Conservation (phyloP, 108 stramenopile species). For the Pelagomonas calceolata region DNA sequence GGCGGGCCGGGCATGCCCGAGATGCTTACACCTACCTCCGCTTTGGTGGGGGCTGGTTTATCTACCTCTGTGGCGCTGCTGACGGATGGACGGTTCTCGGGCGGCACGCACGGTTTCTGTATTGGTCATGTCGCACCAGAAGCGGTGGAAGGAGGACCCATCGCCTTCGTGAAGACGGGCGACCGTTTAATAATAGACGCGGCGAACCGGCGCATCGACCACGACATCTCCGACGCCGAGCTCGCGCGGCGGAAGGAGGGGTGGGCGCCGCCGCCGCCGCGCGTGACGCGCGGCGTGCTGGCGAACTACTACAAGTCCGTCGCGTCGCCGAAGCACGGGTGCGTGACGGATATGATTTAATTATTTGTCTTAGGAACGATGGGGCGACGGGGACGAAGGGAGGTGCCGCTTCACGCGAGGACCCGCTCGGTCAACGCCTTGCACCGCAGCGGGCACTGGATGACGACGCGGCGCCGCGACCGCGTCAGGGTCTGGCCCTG, state of each 20-base stretch:
- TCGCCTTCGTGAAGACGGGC: slow-evolving; percentile 33
- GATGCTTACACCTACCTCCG: slow-evolving; percentile 92
- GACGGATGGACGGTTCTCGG: slow-evolving; percentile 73
- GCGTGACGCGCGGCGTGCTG: slow-evolving; percentile 26
- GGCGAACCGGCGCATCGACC: slow-evolving; percentile 20
- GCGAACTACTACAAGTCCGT: slow-evolving; percentile 45
- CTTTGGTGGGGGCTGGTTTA: slow-evolving; percentile 96
- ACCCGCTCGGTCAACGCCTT: too few species aligned
- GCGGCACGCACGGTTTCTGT: slow-evolving; percentile 45
- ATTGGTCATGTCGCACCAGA: slow-evolving; percentile 49
- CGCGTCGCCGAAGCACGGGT: slow-evolving; percentile 32
- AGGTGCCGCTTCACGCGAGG: too few species aligned
- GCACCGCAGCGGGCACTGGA: too few species aligned
- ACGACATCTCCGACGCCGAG: slow-evolving; percentile 26
- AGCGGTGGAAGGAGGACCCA: slow-evolving; percentile 43
- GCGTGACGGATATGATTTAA: slow-evolving; percentile 30
- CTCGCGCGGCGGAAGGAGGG: slow-evolving; percentile 21
- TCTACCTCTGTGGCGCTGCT: slow-evolving; percentile 84
- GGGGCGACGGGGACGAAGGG: too few species aligned
- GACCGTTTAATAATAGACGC: slow-evolving; percentile 42
- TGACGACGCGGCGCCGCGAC: too few species aligned
- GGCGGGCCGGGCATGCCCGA: slow-evolving; percentile 97
- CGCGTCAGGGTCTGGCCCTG: too few species aligned
- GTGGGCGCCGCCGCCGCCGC: slow-evolving; percentile 29
- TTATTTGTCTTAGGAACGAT: too few species aligned